phyloP scores from a whole-genome alignment of 1,284 basidiomycete genomes.

The Limonomyces culmigenus region DNA sequence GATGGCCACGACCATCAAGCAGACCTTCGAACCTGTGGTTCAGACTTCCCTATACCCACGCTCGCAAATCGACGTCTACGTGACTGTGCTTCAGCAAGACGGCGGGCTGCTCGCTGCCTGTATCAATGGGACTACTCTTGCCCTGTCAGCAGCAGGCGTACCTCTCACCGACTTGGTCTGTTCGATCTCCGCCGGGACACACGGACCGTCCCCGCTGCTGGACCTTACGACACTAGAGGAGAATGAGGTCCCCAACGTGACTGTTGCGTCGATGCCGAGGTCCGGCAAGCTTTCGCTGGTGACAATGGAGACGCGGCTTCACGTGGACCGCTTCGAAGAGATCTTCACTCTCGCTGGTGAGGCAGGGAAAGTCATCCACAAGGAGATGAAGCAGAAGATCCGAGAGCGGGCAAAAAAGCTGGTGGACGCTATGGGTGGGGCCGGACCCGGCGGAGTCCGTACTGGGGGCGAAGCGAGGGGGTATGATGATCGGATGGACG shows the following conservation, averaged over 20 bases:
- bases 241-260: conserved; percentile 74
- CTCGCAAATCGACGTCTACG: conserved; percentile 84
- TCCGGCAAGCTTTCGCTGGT: conserved; percentile 75
- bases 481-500: conserved; percentile 12
- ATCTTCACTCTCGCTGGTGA: conserved; percentile 70
- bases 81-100: conserved; percentile 88
- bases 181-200: conserved; percentile 69
- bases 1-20: conserved; percentile 73
- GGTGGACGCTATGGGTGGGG: conserved; percentile 27
- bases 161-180: conserved; percentile 85
- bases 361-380: conserved; percentile 63
- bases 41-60: conserved; percentile 86
- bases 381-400: conserved; percentile 72
- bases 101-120: conserved; percentile 86
- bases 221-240: conserved; percentile 86
- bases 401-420: conserved; percentile 46
- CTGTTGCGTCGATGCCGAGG: conserved; percentile 78
- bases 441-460: conserved; percentile 7
- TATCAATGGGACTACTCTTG: conserved; percentile 89
- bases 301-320: conserved; percentile 87
- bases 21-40: conserved; percentile 92
- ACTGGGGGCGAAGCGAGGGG: conserved; percentile 11
- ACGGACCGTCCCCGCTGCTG: conserved; percentile 62
- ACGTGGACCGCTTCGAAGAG: conserved; percentile 85
- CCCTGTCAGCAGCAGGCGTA: conserved; percentile 81